Evolutionary conservation across 345 rosid species (phyloP).

Genomic region (Ceriops decandra): DNA sequence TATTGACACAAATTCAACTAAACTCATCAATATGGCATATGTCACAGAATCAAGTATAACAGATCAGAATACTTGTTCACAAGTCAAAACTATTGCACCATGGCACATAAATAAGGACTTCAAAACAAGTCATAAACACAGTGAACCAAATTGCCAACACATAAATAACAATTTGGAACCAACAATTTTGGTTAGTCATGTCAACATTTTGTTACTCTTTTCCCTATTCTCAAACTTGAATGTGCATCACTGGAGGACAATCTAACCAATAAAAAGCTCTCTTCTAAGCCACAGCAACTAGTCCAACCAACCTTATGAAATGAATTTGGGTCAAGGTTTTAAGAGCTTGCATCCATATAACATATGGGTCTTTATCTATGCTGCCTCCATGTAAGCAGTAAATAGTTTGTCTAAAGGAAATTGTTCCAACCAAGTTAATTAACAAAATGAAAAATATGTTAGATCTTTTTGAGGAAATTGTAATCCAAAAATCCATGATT

Average conservation of each 20-base stretch:
- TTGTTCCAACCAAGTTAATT: no score
- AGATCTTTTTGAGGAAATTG: no score
- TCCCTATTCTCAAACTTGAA: not conserved
- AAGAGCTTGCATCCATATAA: no score
- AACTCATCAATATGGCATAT: not conserved
- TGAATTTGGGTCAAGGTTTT: no score
- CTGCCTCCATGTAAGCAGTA: no score
- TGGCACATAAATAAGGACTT: no score
- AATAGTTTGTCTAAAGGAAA: no score
- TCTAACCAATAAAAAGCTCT: no score
- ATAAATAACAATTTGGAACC: not conserved
- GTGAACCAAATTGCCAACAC: not conserved
- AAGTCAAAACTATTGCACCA: no score
- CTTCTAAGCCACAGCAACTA: not conserved
- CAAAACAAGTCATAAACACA: not conserved
- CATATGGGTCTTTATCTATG: no score
- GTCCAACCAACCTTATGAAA: not conserved
- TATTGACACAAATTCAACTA: slow-evolving; percentile 2
- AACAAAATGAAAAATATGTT: no score
- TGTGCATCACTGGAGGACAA: not conserved
- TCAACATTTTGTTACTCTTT: not conserved
- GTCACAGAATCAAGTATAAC: not conserved
- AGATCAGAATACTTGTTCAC: not conserved
- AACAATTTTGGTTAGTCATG: not conserved
- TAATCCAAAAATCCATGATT: no score